Conservation (phyloP, 2,329 filamentous ascomycete species). For the Pyrenophora seminiperda region DNA sequence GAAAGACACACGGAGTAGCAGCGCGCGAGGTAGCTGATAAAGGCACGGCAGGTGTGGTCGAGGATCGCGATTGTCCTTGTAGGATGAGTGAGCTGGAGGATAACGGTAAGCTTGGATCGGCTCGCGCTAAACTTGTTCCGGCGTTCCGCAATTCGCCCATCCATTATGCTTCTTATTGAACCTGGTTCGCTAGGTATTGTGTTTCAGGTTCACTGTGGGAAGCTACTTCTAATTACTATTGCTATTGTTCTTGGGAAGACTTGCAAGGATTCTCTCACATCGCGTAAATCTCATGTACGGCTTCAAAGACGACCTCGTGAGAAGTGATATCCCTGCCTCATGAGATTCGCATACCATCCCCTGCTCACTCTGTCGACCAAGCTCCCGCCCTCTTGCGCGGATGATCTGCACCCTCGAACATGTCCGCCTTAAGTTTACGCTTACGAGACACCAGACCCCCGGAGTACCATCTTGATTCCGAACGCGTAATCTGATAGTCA, state of each 20-base stretch:
- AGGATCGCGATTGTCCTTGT: conserved; percentile 4
- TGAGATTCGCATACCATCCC: background rate
- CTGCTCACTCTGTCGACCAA: background rate
- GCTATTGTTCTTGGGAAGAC: too few species aligned
- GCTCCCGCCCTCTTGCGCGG: conserved; percentile 1
- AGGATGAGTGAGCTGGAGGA: conserved; percentile 1
- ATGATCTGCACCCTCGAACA: background rate
- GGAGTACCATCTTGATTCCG: background rate
- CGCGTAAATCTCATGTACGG: too few species aligned
- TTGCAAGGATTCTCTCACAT: too few species aligned
- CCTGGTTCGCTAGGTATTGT: too few species aligned
- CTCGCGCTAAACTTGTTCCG: conserved; percentile 2
- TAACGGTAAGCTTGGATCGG: conserved; percentile 5
- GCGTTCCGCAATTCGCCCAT: conserved; percentile 1
- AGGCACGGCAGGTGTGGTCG: background rate
- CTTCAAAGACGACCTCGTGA: too few species aligned
- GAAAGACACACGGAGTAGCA: background rate
- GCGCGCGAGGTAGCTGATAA: conserved; percentile 1
- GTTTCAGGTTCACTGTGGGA: too few species aligned
- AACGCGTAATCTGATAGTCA: background rate
- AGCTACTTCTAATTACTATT: too few species aligned
- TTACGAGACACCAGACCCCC: background rate
- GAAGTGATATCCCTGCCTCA: too few species aligned
- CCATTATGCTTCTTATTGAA: background rate
- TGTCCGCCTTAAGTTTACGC: background rate